phyloP scores from a whole-genome alignment of 2,329 filamentous ascomycete species.

The Colletotrichum camelliae region DNA sequence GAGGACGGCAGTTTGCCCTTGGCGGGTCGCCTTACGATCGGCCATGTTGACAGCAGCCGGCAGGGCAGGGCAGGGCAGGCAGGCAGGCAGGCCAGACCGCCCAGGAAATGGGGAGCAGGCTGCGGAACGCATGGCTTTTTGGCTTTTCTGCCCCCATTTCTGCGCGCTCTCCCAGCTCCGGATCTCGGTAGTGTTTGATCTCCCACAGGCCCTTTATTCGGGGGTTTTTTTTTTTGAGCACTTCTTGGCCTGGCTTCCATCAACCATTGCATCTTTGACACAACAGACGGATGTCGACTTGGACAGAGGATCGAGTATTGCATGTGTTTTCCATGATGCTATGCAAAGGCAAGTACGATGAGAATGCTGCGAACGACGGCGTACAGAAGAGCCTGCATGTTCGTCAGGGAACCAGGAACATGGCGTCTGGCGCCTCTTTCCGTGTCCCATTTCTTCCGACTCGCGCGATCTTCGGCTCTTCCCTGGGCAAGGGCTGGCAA shows the following conservation, averaged over 20 bases:
- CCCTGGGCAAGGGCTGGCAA: not conserved
- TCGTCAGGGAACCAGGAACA: constrained; percentile 3
- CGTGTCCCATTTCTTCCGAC: constrained; percentile 14
- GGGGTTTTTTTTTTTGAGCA: not conserved
- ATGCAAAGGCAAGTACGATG: not conserved
- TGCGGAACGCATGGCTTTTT: not conserved
- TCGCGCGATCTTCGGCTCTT: constrained; percentile 19
- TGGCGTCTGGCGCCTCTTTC: not conserved
- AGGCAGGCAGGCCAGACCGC: not conserved
- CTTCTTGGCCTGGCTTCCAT: not conserved
- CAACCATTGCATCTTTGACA: not conserved
- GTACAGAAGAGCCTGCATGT: not conserved
- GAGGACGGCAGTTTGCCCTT: constrained; percentile 18
- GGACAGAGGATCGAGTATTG: not conserved
- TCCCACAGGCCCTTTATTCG: not conserved
- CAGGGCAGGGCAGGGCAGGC: not conserved
- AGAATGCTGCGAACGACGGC: not conserved
- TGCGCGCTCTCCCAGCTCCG: constrained; percentile 5
- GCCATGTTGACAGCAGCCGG: not conserved
- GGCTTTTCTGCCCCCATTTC: not conserved
- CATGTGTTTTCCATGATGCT: not conserved
- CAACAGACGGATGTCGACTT: not conserved
- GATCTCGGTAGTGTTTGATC: constrained; percentile 21
- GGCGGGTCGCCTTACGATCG: constrained; percentile 4
- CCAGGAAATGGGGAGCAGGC: not conserved